Evolutionary conservation across 2,329 filamentous ascomycete genomes (phyloP).

Genomic region (Penicillium sp.): DNA sequence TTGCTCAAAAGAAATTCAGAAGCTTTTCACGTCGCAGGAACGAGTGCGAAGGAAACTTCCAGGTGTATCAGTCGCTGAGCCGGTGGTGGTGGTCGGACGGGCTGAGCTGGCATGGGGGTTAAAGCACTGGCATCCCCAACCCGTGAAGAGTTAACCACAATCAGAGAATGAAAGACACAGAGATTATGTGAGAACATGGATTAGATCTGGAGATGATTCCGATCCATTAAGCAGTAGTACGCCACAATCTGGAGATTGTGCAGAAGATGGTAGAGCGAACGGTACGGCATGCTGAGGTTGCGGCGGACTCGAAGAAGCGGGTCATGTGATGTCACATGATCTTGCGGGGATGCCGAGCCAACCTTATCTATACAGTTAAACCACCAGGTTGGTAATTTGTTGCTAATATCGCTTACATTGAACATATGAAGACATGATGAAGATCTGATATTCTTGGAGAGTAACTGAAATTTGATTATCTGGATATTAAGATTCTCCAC

Average conservation of each 20-base stretch:
- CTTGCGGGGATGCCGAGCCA: neutral
- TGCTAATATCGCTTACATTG: too few relatives aligned
- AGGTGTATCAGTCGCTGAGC: conserved; percentile 1
- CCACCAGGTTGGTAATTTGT: neutral
- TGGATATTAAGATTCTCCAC: too few relatives aligned
- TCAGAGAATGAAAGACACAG: neutral
- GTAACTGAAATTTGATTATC: too few relatives aligned
- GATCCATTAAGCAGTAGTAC: neutral
- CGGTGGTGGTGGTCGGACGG: conserved; percentile 10
- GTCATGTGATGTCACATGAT: conserved; percentile 1
- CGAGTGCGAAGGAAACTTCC: neutral
- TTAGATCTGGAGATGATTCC: neutral
- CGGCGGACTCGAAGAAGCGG: neutral
- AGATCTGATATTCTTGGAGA: too few relatives aligned
- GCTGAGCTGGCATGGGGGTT: conserved; percentile 9
- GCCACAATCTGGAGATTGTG: neutral
- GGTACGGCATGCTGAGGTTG: conserved; percentile 17
- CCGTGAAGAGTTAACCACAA: neutral
- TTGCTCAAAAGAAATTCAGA: neutral
- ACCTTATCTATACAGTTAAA: neutral
- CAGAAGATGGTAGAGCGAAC: conserved; percentile 13
- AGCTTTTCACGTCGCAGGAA: neutral
- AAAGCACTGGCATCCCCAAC: neutral
- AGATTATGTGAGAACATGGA: neutral
- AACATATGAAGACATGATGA: too few relatives aligned